A percentile compares a stretch with the other conserved stretches of the same genome.
Evolutionary conservation across 257 asterid species (phyloP).

Genomic region (Penstemon davidsonii): DNA sequence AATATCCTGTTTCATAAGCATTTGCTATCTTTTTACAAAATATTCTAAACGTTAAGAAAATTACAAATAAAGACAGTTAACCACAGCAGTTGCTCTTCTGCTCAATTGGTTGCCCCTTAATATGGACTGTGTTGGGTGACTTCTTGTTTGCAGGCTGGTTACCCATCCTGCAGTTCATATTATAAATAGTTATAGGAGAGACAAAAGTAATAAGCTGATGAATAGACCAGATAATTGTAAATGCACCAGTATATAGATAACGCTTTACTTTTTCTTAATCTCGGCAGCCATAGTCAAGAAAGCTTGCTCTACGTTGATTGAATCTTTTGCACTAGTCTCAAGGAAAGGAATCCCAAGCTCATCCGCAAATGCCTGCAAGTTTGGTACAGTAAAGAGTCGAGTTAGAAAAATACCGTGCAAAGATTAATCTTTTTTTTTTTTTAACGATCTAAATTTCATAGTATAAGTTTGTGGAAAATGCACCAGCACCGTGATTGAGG

Average conservation of each 20-base stretch:
- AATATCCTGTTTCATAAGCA: background rate
- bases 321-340: slow-evolving; percentile 96
- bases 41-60: slow-evolving; percentile 14
- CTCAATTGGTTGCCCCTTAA: slow-evolving; percentile 91
- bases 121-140: slow-evolving; percentile 60
- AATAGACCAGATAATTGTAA: background rate
- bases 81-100: slow-evolving; percentile 95
- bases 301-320: slow-evolving; percentile 94
- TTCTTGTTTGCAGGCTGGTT: slow-evolving; percentile 71
- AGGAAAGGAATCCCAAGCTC: slow-evolving; percentile 96
- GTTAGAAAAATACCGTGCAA: background rate
- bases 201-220: background rate
- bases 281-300: slow-evolving; percentile 97
- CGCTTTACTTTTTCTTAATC: slow-evolving; percentile 83
- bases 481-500: background rate
- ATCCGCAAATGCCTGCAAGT: slow-evolving; percentile 84
- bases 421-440: too few species aligned
- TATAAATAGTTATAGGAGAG: background rate
- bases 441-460: background rate
- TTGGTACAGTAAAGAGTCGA: slow-evolving; percentile 18
- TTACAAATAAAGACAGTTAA: slow-evolving; percentile 27
- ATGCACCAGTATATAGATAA: slow-evolving; percentile 18
- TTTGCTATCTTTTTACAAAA: slow-evolving; percentile 29
- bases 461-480: background rate
- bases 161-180: slow-evolving; percentile 64